phyloP scores from a whole-genome alignment of 495 filamentous ascomycete species.

The Daldinia vernicosa region DNA sequence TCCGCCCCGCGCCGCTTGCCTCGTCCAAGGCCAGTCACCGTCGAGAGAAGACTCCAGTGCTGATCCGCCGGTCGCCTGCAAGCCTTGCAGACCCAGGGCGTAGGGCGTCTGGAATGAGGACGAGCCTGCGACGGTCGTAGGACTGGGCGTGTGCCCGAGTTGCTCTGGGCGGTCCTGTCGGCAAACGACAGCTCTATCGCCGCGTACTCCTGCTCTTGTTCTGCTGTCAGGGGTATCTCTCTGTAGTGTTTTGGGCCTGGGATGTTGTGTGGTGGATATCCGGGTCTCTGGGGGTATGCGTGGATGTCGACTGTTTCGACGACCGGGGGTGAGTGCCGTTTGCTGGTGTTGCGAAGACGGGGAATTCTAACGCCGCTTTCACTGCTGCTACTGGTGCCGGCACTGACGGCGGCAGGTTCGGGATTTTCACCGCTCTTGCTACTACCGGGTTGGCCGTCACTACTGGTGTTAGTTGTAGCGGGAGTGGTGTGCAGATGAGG shows the following conservation, averaged over 20 bases:
- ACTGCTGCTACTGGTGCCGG: background rate
- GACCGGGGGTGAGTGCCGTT: slow-evolving; percentile 47
- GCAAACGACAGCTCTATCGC: slow-evolving; percentile 12
- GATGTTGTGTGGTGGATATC: slow-evolving; percentile 43
- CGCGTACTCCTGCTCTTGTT: background rate
- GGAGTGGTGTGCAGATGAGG: slow-evolving; percentile 9
- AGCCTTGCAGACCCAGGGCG: slow-evolving; percentile 23
- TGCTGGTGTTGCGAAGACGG: slow-evolving; percentile 47
- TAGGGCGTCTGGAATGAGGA: background rate
- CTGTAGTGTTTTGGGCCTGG: slow-evolving; percentile 24
- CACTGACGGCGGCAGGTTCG: background rate
- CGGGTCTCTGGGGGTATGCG: slow-evolving; percentile 49
- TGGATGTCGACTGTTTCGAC: slow-evolving; percentile 47
- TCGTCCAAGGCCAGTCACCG: slow-evolving; percentile 24
- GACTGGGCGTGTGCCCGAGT: slow-evolving; percentile 7
- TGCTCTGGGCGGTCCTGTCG: slow-evolving; percentile 16
- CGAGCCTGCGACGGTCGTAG: background rate
- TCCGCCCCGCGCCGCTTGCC: slow-evolving; percentile 34
- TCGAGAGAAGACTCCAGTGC: slow-evolving; percentile 39
- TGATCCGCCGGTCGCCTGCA: slow-evolving; percentile 38
- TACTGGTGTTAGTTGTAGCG: background rate
- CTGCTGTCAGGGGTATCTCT: background rate
- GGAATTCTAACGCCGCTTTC: slow-evolving; percentile 4
- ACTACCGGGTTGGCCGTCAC: background rate
- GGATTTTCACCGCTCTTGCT: slow-evolving; percentile 5